A percentile compares a stretch with the other conserved stretches of the same genome.
phyloP scores from a whole-genome alignment of 73 alveolate genomes.

The Durusdinium trenchii region DNA sequence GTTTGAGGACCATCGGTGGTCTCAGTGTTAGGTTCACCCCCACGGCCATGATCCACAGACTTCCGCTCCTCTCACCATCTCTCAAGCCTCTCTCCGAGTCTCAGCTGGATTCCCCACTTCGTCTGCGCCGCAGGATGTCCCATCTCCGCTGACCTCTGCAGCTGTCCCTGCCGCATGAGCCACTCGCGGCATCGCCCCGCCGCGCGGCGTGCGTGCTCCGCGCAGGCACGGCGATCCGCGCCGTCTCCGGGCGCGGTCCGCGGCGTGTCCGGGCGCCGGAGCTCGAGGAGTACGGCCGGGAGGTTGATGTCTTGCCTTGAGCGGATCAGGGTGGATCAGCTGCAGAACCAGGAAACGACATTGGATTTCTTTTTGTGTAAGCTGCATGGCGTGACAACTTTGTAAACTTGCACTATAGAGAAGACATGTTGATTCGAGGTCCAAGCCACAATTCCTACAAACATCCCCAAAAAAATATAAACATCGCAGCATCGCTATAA shows the following conservation, averaged over 20 bases:
- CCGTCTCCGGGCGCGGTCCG: neutral
- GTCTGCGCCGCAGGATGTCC: neutral
- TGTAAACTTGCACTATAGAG: no score
- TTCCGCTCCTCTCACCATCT: no score
- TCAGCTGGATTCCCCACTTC: constrained; percentile 10
- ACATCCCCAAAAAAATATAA: neutral
- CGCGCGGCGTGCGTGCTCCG: neutral
- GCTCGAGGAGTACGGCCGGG: neutral
- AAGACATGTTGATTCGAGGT: no score
- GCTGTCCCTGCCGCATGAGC: neutral
- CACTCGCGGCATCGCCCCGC: constrained; percentile 1
- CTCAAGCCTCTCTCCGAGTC: no score
- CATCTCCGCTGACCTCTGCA: neutral
- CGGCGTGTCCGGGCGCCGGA: neutral
- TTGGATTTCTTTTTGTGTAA: no score
- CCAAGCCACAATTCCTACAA: neutral
- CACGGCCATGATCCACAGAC: no score
- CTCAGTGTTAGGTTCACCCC: no score
- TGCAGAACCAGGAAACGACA: no score
- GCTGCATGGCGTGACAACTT: no score
- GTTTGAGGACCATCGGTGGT: no score
- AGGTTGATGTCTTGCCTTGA: neutral
- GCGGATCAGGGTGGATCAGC: no score
- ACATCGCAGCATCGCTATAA: neutral
- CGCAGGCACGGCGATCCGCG: neutral